Evolutionary conservation across 108 stramenopile species (phyloP).

Genomic region (Mediolabrus comicus): DNA sequence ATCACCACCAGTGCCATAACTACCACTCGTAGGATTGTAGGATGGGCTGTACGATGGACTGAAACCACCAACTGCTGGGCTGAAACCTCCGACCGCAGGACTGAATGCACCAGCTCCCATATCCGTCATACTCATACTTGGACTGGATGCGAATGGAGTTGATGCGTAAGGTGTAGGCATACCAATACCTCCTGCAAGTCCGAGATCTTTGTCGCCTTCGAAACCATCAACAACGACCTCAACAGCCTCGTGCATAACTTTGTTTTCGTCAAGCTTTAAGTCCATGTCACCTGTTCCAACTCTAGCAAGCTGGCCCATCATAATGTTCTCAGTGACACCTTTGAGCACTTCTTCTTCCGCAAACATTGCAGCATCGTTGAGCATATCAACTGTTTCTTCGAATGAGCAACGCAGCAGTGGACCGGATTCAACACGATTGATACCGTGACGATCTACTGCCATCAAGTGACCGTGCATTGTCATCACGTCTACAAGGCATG

Average conservation of each 20-base stretch:
- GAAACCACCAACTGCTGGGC: conserved; percentile 36
- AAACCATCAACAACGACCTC: conserved; percentile 87
- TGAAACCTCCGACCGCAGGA: conserved; percentile 83
- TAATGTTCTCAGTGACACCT: conserved; percentile 98
- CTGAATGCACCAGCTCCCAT: conserved; percentile 75
- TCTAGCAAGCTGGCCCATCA: conserved; percentile 95
- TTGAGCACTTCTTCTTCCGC: conserved; percentile 92
- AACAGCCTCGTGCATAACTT: conserved; percentile 89
- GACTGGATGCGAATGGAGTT: conserved; percentile 73
- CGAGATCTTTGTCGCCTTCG: conserved; percentile 62
- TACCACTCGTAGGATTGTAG: conserved; percentile 74
- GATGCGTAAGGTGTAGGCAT: conserved; percentile 71
- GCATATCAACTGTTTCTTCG: conserved; percentile 99
- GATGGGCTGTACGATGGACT: conserved; percentile 44
- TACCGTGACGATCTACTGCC: conserved; percentile 98
- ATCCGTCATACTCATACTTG: conserved; percentile 57
- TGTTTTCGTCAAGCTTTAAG: conserved; percentile 92
- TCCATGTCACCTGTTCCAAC: conserved; percentile 96
- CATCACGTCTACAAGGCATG: conserved; percentile 98
- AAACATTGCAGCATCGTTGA: conserved; percentile 95
- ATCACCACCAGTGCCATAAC: conserved; percentile 65
- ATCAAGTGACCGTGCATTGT: conserved; percentile 96
- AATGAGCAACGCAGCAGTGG: conserved; percentile 95
- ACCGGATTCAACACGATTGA: conserved; percentile 96
- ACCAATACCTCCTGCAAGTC: conserved; percentile 59